Percentiles rank a stretch among this genome's conserved stretches.
Evolutionary conservation across 163 green algal genomes (phyloP).

Genomic region (Chlamydomonas reinhardtii): DNA sequence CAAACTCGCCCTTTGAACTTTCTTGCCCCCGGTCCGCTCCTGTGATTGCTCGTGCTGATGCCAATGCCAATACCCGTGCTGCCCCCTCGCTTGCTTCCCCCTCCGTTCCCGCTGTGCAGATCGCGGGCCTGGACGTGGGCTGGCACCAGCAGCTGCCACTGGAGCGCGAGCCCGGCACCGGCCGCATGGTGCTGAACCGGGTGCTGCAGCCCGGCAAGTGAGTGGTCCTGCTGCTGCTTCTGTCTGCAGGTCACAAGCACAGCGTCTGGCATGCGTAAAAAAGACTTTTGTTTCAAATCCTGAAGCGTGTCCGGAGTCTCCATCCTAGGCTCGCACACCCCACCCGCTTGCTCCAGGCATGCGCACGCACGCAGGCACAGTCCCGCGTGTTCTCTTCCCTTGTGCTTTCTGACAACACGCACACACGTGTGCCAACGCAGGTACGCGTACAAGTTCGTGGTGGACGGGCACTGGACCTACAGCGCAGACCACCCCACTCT

Average conservation of each 20-base stretch:
- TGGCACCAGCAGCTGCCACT: constrained; percentile 87
- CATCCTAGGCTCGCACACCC: no score
- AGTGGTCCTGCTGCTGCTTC: no score
- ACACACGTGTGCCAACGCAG: neutral
- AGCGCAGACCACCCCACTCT: constrained; percentile 83
- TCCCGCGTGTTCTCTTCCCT: neutral
- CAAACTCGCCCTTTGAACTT: no score
- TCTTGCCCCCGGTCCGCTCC: no score
- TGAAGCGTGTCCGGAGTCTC: no score
- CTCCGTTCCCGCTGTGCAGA: constrained; percentile 53
- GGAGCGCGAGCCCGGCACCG: constrained; percentile 55
- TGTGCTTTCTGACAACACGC: neutral
- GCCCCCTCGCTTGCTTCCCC: neutral
- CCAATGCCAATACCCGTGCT: neutral
- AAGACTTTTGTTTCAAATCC: no score
- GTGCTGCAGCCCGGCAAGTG: constrained; percentile 46
- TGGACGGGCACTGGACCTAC: constrained; percentile 90
- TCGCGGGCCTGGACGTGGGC: constrained; percentile 93
- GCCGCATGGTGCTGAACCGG: constrained; percentile 64
- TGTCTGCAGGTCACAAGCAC: no score
- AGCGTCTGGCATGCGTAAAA: no score
- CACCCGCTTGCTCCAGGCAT: no score
- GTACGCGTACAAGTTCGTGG: constrained; percentile 87
- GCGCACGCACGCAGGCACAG: no score
- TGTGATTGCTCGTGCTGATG: no score